phyloP scores from a whole-genome alignment of 805 yeast species.

The Teunomyces panamensis region DNA sequence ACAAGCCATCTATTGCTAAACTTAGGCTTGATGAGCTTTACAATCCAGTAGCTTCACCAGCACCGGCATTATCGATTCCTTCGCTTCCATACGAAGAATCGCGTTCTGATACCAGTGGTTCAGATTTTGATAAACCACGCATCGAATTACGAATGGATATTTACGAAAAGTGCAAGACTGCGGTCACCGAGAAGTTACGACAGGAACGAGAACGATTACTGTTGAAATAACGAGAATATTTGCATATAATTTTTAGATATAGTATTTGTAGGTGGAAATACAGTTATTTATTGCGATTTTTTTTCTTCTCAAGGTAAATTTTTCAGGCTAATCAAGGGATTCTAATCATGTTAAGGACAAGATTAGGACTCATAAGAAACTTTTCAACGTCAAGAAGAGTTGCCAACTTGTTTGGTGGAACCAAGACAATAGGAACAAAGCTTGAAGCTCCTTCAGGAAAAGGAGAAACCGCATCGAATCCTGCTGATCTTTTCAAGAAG shows the following conservation, averaged over 20 bases:
- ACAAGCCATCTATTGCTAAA: slow-evolving; percentile 23
- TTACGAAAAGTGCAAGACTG: slow-evolving; percentile 28
- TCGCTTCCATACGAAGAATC: slow-evolving; percentile 4
- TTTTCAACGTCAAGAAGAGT: not conserved
- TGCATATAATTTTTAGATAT: not conserved
- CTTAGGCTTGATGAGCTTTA: slow-evolving; percentile 21
- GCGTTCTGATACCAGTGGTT: slow-evolving; percentile 3
- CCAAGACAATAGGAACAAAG: slow-evolving; percentile 14
- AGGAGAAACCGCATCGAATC: slow-evolving; percentile 39
- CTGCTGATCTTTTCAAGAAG: slow-evolving; percentile 42
- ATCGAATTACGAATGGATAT: slow-evolving; percentile 14
- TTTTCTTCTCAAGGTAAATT: not conserved
- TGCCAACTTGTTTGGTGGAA: slow-evolving; percentile 28
- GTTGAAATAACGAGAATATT: not conserved
- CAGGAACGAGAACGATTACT: slow-evolving; percentile 11
- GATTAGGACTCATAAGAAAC: not conserved
- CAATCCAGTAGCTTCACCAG: slow-evolving; percentile 22
- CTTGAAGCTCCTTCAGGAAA: slow-evolving; percentile 33
- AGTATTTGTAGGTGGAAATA: not conserved
- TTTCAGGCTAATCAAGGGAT: not conserved
- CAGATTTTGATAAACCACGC: slow-evolving; percentile 2
- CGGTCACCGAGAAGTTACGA: slow-evolving; percentile 22
- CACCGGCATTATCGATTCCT: slow-evolving; percentile 5
- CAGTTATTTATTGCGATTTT: not conserved
- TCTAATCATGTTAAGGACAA: not conserved